These are phyloP conservation scores for Irpex rosettiformis DNA, from an alignment of 1,284 basidiomycete species.

Conservation along the genomic window DNA sequence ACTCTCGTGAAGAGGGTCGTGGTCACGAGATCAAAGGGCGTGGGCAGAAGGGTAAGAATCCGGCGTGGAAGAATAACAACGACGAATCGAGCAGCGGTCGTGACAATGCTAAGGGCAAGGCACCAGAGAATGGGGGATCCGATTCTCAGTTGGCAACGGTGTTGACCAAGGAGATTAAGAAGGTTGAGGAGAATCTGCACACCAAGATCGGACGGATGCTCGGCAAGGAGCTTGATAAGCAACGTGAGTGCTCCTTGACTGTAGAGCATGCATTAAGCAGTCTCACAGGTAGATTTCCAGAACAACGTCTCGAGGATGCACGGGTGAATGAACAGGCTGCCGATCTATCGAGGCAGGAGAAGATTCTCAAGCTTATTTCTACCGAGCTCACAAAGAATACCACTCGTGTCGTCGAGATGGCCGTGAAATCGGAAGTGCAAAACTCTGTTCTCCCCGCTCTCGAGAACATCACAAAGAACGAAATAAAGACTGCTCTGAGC, in stretches of 20 bases:
- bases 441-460: slow-evolving; percentile 76
- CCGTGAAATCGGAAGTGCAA: slow-evolving; percentile 77
- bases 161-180: slow-evolving; percentile 70
- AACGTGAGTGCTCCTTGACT: slow-evolving; percentile 47
- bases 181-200: slow-evolving; percentile 76
- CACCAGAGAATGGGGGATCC: slow-evolving; percentile 38
- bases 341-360: slow-evolving; percentile 80
- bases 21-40: slow-evolving; percentile 49
- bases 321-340: slow-evolving; percentile 71
- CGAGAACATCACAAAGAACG: slow-evolving; percentile 72
- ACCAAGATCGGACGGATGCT: slow-evolving; percentile 70
- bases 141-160: slow-evolving; percentile 52
- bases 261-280: slow-evolving; percentile 3
- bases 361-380: slow-evolving; percentile 81
- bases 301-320: slow-evolving; percentile 76
- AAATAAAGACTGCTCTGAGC: slow-evolving; percentile 71
- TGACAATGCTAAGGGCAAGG: slow-evolving; percentile 38
- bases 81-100: slow-evolving; percentile 41
- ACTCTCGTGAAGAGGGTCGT: slow-evolving; percentile 58
- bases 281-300: slow-evolving; percentile 33
- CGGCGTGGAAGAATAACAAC: slow-evolving; percentile 26
- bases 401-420: slow-evolving; percentile 79
- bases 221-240: slow-evolving; percentile 82
- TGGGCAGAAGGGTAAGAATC: slow-evolving; percentile 57
- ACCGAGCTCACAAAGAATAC: slow-evolving; percentile 82